Conservation (phyloP, 176 grass and related monocot genomes). For the Paspalum vaginatum region DNA sequence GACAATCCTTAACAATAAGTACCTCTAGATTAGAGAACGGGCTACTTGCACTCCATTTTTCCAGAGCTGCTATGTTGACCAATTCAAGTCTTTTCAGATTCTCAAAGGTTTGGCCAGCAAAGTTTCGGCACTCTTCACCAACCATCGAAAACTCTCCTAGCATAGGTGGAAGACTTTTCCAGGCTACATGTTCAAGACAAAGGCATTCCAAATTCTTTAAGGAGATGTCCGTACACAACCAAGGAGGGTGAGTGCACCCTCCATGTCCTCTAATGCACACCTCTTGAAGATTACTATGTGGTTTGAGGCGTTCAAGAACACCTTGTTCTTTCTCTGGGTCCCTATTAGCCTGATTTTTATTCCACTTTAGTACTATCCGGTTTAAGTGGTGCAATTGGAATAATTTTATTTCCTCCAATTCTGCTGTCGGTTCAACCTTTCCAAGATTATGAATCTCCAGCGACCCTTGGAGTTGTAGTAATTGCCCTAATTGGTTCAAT, state of each 20-base stretch:
- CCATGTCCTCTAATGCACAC: not conserved
- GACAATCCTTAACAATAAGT: not conserved
- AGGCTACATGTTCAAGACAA: not conserved
- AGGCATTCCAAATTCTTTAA: not conserved
- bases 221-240: not conserved
- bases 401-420: not conserved
- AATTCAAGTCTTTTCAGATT: not conserved
- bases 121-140: not conserved
- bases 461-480: not conserved
- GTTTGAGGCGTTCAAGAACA: not conserved
- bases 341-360: accelerated
- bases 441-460: not conserved
- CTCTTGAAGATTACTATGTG: not conserved
- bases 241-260: not conserved
- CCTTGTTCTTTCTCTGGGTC: not conserved
- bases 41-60: not conserved
- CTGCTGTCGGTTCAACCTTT: not conserved
- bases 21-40: not conserved
- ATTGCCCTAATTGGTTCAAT: not conserved
- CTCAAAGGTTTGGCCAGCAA: not conserved
- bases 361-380: not conserved
- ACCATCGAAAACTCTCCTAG: not conserved
- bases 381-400: not conserved
- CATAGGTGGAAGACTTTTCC: not conserved
- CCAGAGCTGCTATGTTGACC: not conserved